phyloP scores from a whole-genome alignment of 1,284 basidiomycete genomes.

The Pseudomicrostroma phylloplanum region DNA sequence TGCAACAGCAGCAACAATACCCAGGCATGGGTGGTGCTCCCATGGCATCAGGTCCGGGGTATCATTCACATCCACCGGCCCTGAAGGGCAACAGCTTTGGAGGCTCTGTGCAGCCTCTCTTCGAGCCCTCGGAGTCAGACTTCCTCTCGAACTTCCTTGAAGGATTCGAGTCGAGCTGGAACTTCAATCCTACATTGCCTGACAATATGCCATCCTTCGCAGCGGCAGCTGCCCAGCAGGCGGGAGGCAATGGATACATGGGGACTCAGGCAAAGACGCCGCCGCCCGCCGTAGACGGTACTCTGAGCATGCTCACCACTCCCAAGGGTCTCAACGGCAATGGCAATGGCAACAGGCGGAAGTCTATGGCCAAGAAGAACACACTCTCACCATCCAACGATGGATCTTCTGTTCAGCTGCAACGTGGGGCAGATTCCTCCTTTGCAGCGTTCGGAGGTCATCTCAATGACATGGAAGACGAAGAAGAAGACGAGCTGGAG shows the following conservation, averaged over 20 bases:
- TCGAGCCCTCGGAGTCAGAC: slow-evolving; percentile 34
- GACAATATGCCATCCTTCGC: slow-evolving; percentile 43
- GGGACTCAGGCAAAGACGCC: background rate
- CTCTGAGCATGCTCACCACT: no score
- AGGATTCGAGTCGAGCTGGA: slow-evolving; percentile 34
- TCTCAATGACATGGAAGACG: slow-evolving; percentile 22
- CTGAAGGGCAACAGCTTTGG: background rate
- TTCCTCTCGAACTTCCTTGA: slow-evolving; percentile 37
- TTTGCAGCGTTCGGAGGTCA: slow-evolving; percentile 10
- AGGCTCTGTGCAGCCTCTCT: slow-evolving; percentile 15
- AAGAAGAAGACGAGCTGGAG: background rate
- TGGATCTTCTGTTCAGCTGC: no score
- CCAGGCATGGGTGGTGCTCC: background rate
- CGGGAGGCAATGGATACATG: slow-evolving; percentile 5
- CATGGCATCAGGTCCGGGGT: background rate
- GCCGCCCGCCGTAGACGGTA: no score
- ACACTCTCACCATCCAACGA: no score
- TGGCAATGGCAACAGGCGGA: no score
- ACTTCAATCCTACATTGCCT: slow-evolving; percentile 40
- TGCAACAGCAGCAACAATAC: background rate
- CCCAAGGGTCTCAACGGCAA: no score
- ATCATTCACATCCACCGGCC: background rate
- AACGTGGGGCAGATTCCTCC: no score
- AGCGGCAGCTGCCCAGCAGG: slow-evolving; percentile 29
- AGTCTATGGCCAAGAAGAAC: no score